These are phyloP conservation scores for Globisporangium solare DNA, from an alignment of 352 stramenopile species.

Conservation along the genomic window DNA sequence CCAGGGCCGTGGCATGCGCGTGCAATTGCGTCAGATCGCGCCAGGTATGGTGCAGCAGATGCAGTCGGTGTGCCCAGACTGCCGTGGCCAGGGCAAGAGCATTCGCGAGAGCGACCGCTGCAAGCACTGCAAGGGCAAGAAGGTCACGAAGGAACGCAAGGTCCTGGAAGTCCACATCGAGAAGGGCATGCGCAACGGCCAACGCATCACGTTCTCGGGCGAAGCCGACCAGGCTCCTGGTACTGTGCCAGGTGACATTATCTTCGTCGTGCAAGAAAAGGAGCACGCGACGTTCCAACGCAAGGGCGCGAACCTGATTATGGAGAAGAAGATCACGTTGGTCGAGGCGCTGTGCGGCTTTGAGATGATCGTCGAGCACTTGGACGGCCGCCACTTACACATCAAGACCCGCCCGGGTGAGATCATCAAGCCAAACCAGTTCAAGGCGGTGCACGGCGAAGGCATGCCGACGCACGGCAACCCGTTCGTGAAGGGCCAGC, in stretches of 20 bases:
- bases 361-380: conserved; percentile 90
- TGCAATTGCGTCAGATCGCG: conserved; percentile 96
- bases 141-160: conserved; percentile 96
- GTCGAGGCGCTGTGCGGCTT: conserved; percentile 92
- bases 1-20: conserved; percentile 92
- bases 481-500: conserved; percentile 96
- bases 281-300: conserved; percentile 94
- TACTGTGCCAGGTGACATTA: conserved; percentile 89
- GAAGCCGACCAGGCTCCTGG: conserved; percentile 96
- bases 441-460: conserved; percentile 94
- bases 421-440: conserved; percentile 91
- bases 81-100: conserved; percentile 92
- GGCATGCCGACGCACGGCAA: conserved; percentile 98
- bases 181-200: conserved; percentile 96
- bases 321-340: conserved; percentile 94
- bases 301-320: conserved; percentile 96
- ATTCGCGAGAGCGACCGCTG: conserved; percentile 93
- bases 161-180: conserved; percentile 98
- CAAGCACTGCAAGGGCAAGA: conserved; percentile 91
- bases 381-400: conserved; percentile 90
- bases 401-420: conserved; percentile 91
- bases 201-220: conserved; percentile 96
- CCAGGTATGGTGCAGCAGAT: conserved; percentile 98
- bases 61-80: conserved; percentile 92
- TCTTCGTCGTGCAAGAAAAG: conserved; percentile 98